A percentile compares a stretch with the other conserved stretches of the same genome.
Conservation (phyloP, 2,329 filamentous ascomycete species). For the Xylariaceae sp. region DNA sequence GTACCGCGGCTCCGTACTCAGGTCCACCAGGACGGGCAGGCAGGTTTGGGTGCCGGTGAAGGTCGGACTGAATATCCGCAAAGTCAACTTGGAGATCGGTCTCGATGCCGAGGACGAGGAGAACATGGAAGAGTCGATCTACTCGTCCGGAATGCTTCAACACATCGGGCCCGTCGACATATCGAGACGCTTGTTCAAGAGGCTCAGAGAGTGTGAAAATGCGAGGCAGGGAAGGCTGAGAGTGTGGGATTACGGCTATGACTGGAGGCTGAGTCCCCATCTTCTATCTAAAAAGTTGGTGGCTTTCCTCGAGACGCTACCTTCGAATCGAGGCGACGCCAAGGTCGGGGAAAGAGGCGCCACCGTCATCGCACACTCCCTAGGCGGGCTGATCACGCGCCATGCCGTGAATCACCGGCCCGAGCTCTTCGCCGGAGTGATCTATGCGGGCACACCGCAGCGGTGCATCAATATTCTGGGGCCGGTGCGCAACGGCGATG, state of each 20-base stretch:
- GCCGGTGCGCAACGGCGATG: conserved; percentile 84
- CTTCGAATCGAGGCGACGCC: conserved; percentile 59
- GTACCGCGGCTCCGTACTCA: conserved; percentile 82
- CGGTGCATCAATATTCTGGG: conserved; percentile 83
- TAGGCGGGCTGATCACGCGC: conserved; percentile 80
- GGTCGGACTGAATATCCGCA: conserved; percentile 82
- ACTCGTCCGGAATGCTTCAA: conserved; percentile 80
- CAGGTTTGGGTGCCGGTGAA: conserved; percentile 94
- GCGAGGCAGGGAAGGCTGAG: conserved; percentile 62
- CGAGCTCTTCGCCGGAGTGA: conserved; percentile 75
- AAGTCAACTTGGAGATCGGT: conserved; percentile 84
- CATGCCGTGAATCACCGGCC: conserved; percentile 82
- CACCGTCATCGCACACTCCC: conserved; percentile 74
- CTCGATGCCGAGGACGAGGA: conserved; percentile 76
- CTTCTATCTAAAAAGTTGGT: conserved; percentile 66
- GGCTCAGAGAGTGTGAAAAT: conserved; percentile 67
- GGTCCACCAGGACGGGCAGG: conserved; percentile 74
- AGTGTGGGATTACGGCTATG: conserved; percentile 87
- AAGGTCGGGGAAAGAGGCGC: conserved; percentile 56
- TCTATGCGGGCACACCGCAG: conserved; percentile 80
- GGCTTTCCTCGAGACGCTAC: conserved; percentile 63
- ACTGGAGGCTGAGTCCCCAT: conserved; percentile 83
- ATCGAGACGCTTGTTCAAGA: conserved; percentile 71
- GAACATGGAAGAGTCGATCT: conserved; percentile 73
- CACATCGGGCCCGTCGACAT: conserved; percentile 91